Evolutionary conservation across 148 eudicot genomes (phyloP), one percentile per base, ranked within the genome.

Genomic region (Rhododendron williamsianum): DNA sequence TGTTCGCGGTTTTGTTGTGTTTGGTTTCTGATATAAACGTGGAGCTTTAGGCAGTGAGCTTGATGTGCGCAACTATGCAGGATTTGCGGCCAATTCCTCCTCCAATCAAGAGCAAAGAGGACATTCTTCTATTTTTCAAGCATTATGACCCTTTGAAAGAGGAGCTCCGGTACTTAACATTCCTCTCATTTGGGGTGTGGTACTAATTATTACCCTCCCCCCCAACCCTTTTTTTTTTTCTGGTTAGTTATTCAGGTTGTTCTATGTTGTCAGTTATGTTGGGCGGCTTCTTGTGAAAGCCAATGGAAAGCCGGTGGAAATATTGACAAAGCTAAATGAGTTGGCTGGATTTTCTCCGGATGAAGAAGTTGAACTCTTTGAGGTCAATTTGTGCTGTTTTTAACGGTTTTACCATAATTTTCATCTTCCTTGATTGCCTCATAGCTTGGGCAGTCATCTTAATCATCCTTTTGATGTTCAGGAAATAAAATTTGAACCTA

Each of bases 401-500:
- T 43, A 82, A 67, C 21, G 5, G 25, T 43, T 58, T 43, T 67
- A 67, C 15, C 16, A 16, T 21, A 54, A 43, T 69, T 67, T 78
- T 78, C 15, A 25, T 45, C 78, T 67, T 45, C 58, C 35, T 82
- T 46, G 58, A 27, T 52, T 65, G 56, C 25, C 52, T 5, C 25
- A 69, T 82, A 43, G 63, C 51, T 82, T 38, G 2, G 33, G 36
- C 18, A 4, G 45, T 71, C 76, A 30, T 45, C 77, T 69, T 83
- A 48, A 16, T 21, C 45, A 4, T 69, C 15, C 85, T 69, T 16
- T 71, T 45, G 48, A 83, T 86, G 78, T 85, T 54, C 89, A 97
- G 99, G 99, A 97, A 90, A 92, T 97, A 41, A 97, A 97, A 88
- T 97, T 93, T 87, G 99, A 97, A 88, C 98, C 99, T 54, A 56